Evolutionary conservation across 1,284 basidiomycete genomes (phyloP).

Genomic region (Apiotrichum laibachii): DNA sequence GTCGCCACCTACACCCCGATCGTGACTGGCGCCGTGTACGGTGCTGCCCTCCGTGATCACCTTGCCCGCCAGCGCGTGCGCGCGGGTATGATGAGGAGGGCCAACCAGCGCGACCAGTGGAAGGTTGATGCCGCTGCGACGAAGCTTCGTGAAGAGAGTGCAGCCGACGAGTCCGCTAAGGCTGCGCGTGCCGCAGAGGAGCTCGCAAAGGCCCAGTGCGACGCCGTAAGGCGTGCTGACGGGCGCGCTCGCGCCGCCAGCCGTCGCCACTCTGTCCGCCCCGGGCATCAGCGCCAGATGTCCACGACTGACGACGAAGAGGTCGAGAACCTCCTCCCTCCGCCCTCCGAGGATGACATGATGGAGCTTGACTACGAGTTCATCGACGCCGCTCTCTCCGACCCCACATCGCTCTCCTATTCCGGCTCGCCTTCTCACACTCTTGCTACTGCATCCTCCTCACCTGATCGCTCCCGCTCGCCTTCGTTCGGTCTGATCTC

Average conservation of each 20-base stretch:
- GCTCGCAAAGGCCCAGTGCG: too few relatives aligned
- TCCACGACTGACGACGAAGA: conserved; percentile 3
- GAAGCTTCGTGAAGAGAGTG: too few relatives aligned
- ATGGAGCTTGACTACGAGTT: conserved; percentile 5
- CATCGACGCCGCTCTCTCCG: conserved; percentile 4
- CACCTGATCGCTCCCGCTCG: not conserved
- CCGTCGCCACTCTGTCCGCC: too few relatives aligned
- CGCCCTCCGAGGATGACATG: conserved; percentile 13
- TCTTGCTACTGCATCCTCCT: not conserved
- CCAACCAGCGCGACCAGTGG: not conserved
- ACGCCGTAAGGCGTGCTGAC: too few relatives aligned
- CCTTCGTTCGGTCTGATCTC: not conserved
- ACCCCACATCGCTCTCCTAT: too few relatives aligned
- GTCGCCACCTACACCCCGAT: not conserved
- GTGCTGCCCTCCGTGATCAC: not conserved
- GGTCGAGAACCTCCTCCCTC: conserved; percentile 8
- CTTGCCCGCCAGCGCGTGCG: conserved; percentile 4
- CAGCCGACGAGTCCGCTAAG: too few relatives aligned
- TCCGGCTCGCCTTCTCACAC: too few relatives aligned
- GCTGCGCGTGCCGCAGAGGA: too few relatives aligned
- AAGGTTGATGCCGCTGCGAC: too few relatives aligned
- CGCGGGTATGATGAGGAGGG: not conserved
- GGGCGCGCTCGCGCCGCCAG: too few relatives aligned
- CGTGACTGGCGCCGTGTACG: not conserved
- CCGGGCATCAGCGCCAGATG: too few relatives aligned